These are phyloP conservation scores for Hypoxylon sp. DNA, from an alignment of 2,329 filamentous ascomycete genomes.

Conservation along the genomic window DNA sequence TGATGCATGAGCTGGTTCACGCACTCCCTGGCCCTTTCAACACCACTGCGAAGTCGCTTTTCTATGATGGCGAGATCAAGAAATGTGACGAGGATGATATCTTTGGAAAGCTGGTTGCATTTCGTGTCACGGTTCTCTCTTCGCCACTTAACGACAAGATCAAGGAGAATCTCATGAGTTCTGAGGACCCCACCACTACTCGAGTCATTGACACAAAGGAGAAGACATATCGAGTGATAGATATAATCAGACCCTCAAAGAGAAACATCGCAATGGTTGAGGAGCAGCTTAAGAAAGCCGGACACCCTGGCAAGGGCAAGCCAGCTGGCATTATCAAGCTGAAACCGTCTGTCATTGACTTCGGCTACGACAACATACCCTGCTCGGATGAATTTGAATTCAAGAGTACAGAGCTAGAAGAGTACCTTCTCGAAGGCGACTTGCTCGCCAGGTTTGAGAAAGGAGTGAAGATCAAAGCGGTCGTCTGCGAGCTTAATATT, in stretches of 20 bases:
- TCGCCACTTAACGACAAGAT: conserved; percentile 51
- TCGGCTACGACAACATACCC: conserved; percentile 63
- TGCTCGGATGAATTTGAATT: conserved; percentile 53
- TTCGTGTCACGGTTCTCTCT: conserved; percentile 60
- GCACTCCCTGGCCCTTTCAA: conserved; percentile 85
- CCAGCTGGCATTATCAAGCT: conserved; percentile 64
- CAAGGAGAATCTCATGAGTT: conserved; percentile 50
- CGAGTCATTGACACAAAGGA: conserved; percentile 64
- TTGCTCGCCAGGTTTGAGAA: conserved; percentile 67
- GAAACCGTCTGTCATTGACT: conserved; percentile 62
- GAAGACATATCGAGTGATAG: conserved; percentile 72
- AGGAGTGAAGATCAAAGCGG: conserved; percentile 74
- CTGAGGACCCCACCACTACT: conserved; percentile 53
- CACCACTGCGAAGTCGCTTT: conserved; percentile 78
- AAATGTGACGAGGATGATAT: conserved; percentile 55
- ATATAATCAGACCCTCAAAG: conserved; percentile 59
- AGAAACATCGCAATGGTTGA: conserved; percentile 40
- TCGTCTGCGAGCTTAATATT: conserved; percentile 69
- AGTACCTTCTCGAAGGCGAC: conserved; percentile 78
- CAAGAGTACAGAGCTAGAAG: conserved; percentile 47
- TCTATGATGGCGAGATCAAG: conserved; percentile 61
- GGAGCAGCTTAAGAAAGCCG: conserved; percentile 38
- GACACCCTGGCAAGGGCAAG: conserved; percentile 51
- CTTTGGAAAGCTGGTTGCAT: conserved; percentile 60
- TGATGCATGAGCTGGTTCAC: conserved; percentile 65